These are phyloP conservation scores for Hemisphaericaspora xylanilytica DNA, from an alignment of 1,139 yeast species.

Conservation along the genomic window DNA sequence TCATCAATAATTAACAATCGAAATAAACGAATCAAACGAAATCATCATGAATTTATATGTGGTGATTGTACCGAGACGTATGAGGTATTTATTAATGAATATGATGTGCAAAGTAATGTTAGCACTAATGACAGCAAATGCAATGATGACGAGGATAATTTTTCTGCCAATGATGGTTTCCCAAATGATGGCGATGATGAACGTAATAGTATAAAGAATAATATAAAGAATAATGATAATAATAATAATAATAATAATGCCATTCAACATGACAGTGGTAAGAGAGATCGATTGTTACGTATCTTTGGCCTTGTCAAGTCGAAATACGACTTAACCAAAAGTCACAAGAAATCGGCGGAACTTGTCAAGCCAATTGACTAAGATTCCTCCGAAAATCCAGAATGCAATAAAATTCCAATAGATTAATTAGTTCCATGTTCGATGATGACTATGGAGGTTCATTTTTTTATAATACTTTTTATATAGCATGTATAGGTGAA, in stretches of 20 bases:
- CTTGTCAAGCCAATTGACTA: background rate
- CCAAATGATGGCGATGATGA: too few relatives aligned
- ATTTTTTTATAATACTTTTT: too few relatives aligned
- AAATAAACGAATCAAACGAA: conserved; percentile 5
- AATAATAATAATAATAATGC: background rate
- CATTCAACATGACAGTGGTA: background rate
- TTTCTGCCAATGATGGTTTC: too few relatives aligned
- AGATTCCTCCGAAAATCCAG: too few relatives aligned
- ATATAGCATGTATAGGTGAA: too few relatives aligned
- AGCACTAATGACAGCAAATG: background rate
- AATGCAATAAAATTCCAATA: too few relatives aligned
- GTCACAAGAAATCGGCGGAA: conserved; percentile 1
- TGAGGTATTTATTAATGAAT: conserved; percentile 48
- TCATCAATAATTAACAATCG: conserved; percentile 32
- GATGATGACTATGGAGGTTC: too few relatives aligned
- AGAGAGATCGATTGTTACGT: background rate
- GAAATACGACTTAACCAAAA: conserved; percentile 1
- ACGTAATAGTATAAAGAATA: too few relatives aligned
- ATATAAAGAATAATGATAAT: background rate
- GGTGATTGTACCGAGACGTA: conserved; percentile 59
- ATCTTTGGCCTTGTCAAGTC: background rate
- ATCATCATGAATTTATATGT: conserved; percentile 58
- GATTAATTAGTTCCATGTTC: too few relatives aligned
- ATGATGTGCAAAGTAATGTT: conserved; percentile 11
- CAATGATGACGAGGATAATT: too few relatives aligned